Conservation (phyloP, 2,329 filamentous ascomycete genomes). For the Fusarium sp. region DNA sequence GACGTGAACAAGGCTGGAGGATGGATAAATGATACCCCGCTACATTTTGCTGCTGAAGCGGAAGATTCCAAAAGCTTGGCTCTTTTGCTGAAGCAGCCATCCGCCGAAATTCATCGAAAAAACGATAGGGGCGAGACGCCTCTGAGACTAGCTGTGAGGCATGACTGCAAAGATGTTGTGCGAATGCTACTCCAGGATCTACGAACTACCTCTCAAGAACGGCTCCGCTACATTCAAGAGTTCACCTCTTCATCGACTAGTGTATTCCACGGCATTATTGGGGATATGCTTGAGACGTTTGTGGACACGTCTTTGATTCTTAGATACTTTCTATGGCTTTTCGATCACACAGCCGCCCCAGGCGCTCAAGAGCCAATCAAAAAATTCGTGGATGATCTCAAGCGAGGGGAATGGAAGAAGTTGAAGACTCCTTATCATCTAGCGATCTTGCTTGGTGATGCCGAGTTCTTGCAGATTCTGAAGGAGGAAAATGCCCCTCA, state of each 20-base stretch:
- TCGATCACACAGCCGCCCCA: accelerated
- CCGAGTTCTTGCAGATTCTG: not conserved
- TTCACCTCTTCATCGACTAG: not conserved
- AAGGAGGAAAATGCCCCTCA: not conserved
- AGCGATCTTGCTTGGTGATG: not conserved
- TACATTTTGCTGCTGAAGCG: accelerated
- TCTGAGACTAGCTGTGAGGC: not conserved
- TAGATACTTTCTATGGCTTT: not conserved
- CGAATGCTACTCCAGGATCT: not conserved
- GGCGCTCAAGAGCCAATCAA: not conserved
- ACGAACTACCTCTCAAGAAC: not conserved
- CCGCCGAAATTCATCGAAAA: not conserved
- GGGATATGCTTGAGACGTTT: not conserved
- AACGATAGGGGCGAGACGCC: accelerated
- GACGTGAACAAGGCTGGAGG: accelerated
- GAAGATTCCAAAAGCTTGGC: not conserved
- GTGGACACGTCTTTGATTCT: not conserved
- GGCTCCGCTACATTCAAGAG: not conserved
- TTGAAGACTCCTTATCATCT: not conserved
- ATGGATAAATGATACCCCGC: accelerated
- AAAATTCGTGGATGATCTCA: not conserved
- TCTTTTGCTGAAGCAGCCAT: not conserved
- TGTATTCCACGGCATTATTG: not conserved
- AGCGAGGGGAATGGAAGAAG: not conserved
- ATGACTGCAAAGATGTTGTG: accelerated